A percentile compares a stretch with the other conserved stretches of the same genome.
Evolutionary conservation across 148 eudicot species (phyloP).

Genomic region (Linanthus parryae): DNA sequence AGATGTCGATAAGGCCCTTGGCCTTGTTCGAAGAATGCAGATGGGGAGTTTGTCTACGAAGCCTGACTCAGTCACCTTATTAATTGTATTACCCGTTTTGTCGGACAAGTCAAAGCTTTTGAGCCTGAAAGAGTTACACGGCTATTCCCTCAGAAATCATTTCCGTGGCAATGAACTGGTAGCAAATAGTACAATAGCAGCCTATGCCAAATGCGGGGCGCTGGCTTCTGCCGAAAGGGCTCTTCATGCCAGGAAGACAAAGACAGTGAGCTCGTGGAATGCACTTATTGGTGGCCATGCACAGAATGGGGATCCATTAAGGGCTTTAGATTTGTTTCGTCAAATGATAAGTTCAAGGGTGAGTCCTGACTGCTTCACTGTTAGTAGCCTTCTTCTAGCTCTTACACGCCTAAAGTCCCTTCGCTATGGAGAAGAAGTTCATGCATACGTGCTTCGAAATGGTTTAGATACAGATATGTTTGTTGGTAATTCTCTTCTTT

Average conservation of each 20-base stretch:
- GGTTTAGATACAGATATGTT: slow-evolving; percentile 37
- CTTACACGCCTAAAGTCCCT: slow-evolving; percentile 31
- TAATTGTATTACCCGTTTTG: slow-evolving; percentile 50
- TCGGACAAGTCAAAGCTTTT: slow-evolving; percentile 20
- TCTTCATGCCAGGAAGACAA: slow-evolving; percentile 24
- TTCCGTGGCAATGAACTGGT: slow-evolving; percentile 35
- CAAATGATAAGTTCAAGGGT: slow-evolving; percentile 38
- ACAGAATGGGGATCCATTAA: slow-evolving; percentile 45
- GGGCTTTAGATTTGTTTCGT: slow-evolving; percentile 31
- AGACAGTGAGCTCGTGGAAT: slow-evolving; percentile 56
- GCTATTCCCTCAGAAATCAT: slow-evolving; percentile 41
- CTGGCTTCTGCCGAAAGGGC: slow-evolving; percentile 28
- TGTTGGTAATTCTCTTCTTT: slow-evolving; percentile 40
- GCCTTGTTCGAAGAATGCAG: slow-evolving; percentile 40
- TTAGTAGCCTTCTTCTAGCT: slow-evolving; percentile 45
- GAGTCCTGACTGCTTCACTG: slow-evolving; percentile 37
- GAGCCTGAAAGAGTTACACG: slow-evolving; percentile 59
- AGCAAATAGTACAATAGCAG: slow-evolving; percentile 42
- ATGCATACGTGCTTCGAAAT: slow-evolving; percentile 51
- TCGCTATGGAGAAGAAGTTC: slow-evolving; percentile 41
- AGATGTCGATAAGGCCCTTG: slow-evolving; percentile 20
- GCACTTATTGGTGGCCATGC: slow-evolving; percentile 48
- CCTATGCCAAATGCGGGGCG: slow-evolving; percentile 55
- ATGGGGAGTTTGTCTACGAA: slow-evolving; percentile 8
- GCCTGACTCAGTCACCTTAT: slow-evolving; percentile 42